phyloP scores from a whole-genome alignment of 179 eudicot genomes.

The Spinacia oleracea region DNA sequence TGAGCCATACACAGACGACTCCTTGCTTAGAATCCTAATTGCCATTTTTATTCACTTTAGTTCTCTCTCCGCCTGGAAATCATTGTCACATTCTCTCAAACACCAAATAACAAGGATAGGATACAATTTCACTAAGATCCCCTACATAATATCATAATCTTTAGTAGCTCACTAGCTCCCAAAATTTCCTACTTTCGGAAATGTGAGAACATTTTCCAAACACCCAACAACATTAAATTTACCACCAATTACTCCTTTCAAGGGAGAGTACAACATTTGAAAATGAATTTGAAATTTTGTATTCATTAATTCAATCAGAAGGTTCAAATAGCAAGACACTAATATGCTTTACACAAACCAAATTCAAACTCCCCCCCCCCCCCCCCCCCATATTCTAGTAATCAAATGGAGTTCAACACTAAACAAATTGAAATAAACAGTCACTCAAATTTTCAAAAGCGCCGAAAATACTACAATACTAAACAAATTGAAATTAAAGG shows the following conservation, averaged over 20 bases:
- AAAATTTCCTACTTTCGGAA: background rate
- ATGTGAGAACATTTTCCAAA: background rate
- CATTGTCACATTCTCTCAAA: background rate
- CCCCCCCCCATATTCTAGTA: background rate
- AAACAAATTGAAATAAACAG: no score
- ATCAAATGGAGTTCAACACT: background rate
- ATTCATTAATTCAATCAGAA: no score
- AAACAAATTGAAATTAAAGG: background rate
- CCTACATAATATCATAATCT: background rate
- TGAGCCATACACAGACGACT: background rate
- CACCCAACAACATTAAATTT: background rate
- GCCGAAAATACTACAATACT: background rate
- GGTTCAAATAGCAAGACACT: no score
- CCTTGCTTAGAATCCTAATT: background rate
- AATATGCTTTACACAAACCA: background rate
- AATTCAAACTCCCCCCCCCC: no score
- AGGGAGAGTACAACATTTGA: background rate
- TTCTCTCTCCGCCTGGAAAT: background rate
- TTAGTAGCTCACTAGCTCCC: background rate
- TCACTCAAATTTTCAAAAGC: background rate
- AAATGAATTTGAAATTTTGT: background rate
- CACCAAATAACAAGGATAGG: background rate
- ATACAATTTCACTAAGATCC: background rate
- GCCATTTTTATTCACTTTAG: background rate
- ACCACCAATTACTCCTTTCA: background rate